These are phyloP conservation scores for Debaryomyces psychrophilus DNA, from an alignment of 1,139 yeast genomes.

Conservation along the genomic window DNA sequence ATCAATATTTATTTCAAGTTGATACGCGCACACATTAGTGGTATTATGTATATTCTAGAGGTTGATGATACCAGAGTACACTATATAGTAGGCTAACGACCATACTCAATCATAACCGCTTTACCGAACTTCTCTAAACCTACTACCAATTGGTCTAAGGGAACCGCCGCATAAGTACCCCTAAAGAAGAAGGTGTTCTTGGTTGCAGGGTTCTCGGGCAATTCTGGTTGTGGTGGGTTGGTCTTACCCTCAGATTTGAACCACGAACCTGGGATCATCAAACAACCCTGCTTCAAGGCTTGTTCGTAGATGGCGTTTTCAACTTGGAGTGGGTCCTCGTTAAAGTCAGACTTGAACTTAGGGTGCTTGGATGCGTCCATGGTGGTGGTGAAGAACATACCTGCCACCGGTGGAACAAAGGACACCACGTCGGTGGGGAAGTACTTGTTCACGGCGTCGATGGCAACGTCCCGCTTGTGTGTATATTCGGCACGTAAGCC, in stretches of 20 bases:
- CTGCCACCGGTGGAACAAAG: constrained; percentile 80
- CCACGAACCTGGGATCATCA: constrained; percentile 92
- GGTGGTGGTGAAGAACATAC: constrained; percentile 86
- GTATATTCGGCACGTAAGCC: constrained; percentile 83
- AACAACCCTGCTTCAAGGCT: constrained; percentile 65
- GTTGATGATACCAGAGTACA: neutral
- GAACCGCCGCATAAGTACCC: constrained; percentile 89
- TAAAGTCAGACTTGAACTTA: constrained; percentile 53
- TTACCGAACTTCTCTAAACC: constrained; percentile 71
- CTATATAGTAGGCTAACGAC: constrained; percentile 19
- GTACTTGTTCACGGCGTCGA: constrained; percentile 63
- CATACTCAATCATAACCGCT: constrained; percentile 53
- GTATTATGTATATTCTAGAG: constrained; percentile 2
- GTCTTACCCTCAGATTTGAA: constrained; percentile 57
- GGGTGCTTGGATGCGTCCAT: constrained; percentile 84
- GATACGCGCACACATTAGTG: constrained; percentile 7
- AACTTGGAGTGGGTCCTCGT: constrained; percentile 57
- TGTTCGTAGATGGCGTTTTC: constrained; percentile 68
- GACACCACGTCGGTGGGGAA: constrained; percentile 61
- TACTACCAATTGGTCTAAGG: constrained; percentile 56
- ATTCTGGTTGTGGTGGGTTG: constrained; percentile 53
- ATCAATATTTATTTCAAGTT: neutral
- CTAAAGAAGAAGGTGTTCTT: constrained; percentile 69
- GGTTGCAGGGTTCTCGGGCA: constrained; percentile 35
- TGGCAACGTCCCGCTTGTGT: constrained; percentile 68